Conservation (phyloP, 2,329 filamentous ascomycete genomes). For the Leptographium lundbergii region DNA sequence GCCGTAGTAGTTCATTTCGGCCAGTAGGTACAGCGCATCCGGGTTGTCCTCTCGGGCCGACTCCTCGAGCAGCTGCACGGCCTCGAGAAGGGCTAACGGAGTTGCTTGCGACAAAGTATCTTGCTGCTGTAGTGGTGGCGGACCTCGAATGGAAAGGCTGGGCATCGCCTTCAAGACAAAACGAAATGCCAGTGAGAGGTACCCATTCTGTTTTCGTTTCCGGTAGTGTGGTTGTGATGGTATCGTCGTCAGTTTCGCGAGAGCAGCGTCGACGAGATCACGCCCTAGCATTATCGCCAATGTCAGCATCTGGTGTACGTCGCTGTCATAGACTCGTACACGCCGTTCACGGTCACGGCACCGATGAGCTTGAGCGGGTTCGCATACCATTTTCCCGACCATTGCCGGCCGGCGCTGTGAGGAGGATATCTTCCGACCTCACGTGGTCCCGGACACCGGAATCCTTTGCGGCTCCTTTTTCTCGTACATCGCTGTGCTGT, state of each 20-base stretch:
- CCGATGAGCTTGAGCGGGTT: not conserved
- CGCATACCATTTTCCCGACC: not conserved
- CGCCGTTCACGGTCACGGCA: no score
- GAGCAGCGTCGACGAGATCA: constrained; percentile 39
- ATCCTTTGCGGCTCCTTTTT: not conserved
- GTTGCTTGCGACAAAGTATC: constrained; percentile 23
- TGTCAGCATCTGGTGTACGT: not conserved
- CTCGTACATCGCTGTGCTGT: not conserved
- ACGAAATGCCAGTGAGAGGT: constrained; percentile 30
- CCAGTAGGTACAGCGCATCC: constrained; percentile 80
- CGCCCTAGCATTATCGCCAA: constrained; percentile 24
- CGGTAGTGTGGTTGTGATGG: constrained; percentile 31
- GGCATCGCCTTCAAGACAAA: constrained; percentile 36
- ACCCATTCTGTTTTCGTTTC: constrained; percentile 28
- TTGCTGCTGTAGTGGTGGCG: constrained; percentile 17
- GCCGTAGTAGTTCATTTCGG: constrained; percentile 93
- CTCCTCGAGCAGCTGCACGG: constrained; percentile 38
- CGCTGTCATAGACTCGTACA: no score
- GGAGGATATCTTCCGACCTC: constrained; percentile 2
- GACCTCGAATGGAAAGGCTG: constrained; percentile 33
- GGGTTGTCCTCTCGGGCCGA: constrained; percentile 48
- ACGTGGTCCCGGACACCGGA: not conserved
- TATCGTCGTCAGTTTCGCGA: constrained; percentile 36
- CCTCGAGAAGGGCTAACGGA: constrained; percentile 33
- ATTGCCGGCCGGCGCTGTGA: not conserved